Conservation (phyloP, 441 rosid species). For the Gossypium davidsonii region DNA sequence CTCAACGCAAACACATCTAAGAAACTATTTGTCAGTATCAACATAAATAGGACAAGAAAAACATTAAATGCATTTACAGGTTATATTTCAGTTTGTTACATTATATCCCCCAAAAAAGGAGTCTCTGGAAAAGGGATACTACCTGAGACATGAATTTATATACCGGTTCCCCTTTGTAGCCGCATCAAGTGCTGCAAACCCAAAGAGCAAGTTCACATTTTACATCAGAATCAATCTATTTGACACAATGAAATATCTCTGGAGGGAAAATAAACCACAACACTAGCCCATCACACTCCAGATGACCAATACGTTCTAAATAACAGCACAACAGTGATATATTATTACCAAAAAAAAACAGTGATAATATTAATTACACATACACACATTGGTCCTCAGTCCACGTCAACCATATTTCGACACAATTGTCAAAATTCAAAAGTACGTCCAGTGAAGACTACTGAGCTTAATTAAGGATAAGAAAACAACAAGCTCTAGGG, state of each 20-base stretch:
- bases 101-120: not conserved
- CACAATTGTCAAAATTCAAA: not conserved
- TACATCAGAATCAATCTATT: conserved; percentile 4
- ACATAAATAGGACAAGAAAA: not conserved
- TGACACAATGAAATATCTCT: not conserved
- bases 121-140: not conserved
- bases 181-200: conserved; percentile 61
- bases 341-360: not conserved
- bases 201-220: not conserved
- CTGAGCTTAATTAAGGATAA: not conserved
- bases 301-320: not conserved
- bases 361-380: not conserved
- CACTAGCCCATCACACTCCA: not conserved
- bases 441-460: not conserved
- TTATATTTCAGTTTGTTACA: not conserved
- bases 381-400: not conserved
- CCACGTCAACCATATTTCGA: not conserved
- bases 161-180: conserved; percentile 82
- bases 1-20: not conserved
- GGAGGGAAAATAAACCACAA: not conserved
- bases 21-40: not conserved
- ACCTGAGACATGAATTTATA: conserved; percentile 90
- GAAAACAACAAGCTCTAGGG: not conserved
- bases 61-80: not conserved
- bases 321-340: not conserved